phyloP scores from a whole-genome alignment of 176 grass and related monocot genomes.

The Cenchrus purpureus region DNA sequence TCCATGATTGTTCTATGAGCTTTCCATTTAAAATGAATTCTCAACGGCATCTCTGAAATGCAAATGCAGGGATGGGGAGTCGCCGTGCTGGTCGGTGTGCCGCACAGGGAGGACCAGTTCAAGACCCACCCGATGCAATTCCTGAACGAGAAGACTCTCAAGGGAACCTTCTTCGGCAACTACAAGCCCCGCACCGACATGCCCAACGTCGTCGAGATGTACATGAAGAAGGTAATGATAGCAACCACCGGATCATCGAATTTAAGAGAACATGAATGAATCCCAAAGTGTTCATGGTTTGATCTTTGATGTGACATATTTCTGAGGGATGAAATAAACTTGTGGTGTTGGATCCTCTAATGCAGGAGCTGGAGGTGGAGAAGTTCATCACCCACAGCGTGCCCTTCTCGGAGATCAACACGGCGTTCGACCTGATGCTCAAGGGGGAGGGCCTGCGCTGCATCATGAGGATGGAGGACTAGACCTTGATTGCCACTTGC shows the following conservation, averaged over 20 bases:
- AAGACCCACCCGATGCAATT: conserved; percentile 82
- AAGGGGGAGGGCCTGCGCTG: conserved; percentile 78
- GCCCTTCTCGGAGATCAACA: conserved; percentile 89
- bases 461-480: conserved; percentile 81
- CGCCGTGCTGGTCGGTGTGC: conserved; percentile 80
- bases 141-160: conserved; percentile 79
- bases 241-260: too few species aligned
- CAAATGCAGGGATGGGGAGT: conserved; percentile 78
- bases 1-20: too few species aligned
- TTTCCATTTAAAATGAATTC: neutral
- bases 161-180: conserved; percentile 94
- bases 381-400: conserved; percentile 95
- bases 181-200: conserved; percentile 78
- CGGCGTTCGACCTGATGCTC: conserved; percentile 89
- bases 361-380: conserved; percentile 84
- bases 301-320: too few species aligned
- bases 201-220: conserved; percentile 84
- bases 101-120: conserved; percentile 75
- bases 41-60: neutral
- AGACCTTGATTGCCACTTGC: conserved; percentile 2
- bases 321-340: too few species aligned
- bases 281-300: too few species aligned
- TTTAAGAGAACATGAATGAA: too few species aligned
- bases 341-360: neutral
- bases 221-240: conserved; percentile 67